Evolutionary conservation across 139 green algal genomes (phyloP).

Genomic region (Zygnema cylindricum): DNA sequence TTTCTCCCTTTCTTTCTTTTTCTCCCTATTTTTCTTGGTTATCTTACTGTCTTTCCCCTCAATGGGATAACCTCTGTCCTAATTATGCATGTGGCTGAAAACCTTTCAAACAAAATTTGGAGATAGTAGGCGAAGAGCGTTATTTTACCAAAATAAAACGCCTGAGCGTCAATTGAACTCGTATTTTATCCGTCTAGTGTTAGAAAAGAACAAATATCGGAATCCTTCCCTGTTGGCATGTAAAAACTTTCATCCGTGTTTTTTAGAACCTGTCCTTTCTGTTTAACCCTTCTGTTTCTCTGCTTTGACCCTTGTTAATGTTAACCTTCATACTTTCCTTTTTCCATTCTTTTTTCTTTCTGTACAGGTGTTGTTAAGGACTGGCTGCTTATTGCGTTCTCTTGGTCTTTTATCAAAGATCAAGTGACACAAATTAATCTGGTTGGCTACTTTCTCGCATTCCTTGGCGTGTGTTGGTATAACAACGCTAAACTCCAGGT

Average conservation of each 20-base stretch:
- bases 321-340: not conserved
- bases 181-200: no score
- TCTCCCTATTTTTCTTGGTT: not conserved
- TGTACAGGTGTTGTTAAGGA: conserved; percentile 91
- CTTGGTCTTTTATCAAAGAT: conserved; percentile 81
- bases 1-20: conserved; percentile 6
- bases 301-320: not conserved
- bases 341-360: conserved; percentile 1
- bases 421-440: conserved; percentile 82
- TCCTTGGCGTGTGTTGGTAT: conserved; percentile 66
- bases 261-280: not conserved
- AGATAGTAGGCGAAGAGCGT: no score
- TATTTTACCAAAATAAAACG: no score
- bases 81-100: no score
- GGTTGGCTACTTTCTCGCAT: conserved; percentile 77
- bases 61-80: no score
- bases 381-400: conserved; percentile 96
- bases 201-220: no score
- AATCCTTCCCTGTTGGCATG: no score
- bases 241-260: no score
- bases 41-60: not conserved
- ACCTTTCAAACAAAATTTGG: no score
- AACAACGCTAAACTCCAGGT: conserved; percentile 56
- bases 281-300: not conserved
- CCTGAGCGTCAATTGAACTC: no score